Conservation (phyloP, 208 protist species). For the Crithidia fasciculata region DNA sequence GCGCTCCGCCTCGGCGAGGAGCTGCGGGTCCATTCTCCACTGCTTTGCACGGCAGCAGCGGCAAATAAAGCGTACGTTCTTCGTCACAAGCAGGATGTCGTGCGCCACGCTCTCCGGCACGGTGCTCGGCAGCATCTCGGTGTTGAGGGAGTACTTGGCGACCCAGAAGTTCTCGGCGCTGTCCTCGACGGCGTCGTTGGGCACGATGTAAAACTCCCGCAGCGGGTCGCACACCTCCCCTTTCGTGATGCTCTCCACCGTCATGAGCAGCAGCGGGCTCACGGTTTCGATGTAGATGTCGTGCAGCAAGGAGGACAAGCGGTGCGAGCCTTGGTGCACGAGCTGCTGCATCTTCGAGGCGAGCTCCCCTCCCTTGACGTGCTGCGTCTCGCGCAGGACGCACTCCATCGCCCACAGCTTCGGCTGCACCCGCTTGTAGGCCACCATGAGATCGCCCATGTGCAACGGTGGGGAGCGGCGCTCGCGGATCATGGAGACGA, state of each 20-base stretch:
- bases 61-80: conserved; percentile 70
- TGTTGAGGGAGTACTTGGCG: conserved; percentile 48
- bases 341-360: conserved; percentile 54
- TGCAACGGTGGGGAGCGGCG: conserved; percentile 34
- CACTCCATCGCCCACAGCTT: conserved; percentile 61
- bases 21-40: conserved; percentile 62
- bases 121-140: conserved; percentile 68
- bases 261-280: conserved; percentile 65
- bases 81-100: conserved; percentile 57
- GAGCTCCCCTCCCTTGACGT: conserved; percentile 65
- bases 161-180: conserved; percentile 61
- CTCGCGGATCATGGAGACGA: conserved; percentile 60
- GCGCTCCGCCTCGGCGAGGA: conserved; percentile 46
- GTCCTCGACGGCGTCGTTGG: conserved; percentile 44
- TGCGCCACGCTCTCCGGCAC: conserved; percentile 46
- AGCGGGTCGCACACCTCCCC: conserved; percentile 67
- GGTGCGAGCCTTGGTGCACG: conserved; percentile 59
- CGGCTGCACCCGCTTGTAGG: conserved; percentile 59
- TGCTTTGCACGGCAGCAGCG: conserved; percentile 65
- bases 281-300: conserved; percentile 72
- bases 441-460: conserved; percentile 59
- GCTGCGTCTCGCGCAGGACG: conserved; percentile 55
- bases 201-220: conserved; percentile 67
- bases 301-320: conserved; percentile 45
- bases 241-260: conserved; percentile 53